phyloP scores from a whole-genome alignment of 1,284 basidiomycete genomes.

The Cutaneotrichosporon dermatis region DNA sequence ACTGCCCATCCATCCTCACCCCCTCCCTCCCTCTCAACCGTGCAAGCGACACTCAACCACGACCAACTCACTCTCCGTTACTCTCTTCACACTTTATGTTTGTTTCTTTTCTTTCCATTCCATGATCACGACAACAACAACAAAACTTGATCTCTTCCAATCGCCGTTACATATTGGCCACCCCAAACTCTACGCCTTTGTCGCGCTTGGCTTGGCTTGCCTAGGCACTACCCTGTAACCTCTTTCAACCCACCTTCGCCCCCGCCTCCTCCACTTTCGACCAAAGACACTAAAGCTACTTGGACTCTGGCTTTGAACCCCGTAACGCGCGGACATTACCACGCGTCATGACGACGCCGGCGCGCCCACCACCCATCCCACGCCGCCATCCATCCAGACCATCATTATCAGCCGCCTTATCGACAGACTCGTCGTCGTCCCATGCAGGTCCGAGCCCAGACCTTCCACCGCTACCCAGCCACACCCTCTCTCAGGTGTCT shows the following conservation, averaged over 20 bases:
- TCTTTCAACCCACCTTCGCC: not conserved
- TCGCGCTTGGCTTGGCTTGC: too few species aligned
- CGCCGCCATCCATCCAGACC: slow-evolving; percentile 16
- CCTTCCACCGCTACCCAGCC: not conserved
- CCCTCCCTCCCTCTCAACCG: too few species aligned
- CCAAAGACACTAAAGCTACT: not conserved
- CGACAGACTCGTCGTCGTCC: not conserved
- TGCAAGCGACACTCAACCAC: too few species aligned
- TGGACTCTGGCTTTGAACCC: too few species aligned
- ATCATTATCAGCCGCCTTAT: slow-evolving; percentile 1
- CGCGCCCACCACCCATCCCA: slow-evolving; percentile 15
- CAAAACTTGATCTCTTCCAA: too few species aligned
- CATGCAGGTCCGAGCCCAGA: slow-evolving; percentile 2
- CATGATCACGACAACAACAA: too few species aligned
- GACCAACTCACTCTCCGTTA: too few species aligned
- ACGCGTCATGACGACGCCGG: not conserved
- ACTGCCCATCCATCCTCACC: too few species aligned
- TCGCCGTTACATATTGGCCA: too few species aligned
- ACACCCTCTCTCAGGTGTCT: not conserved
- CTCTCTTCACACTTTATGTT: too few species aligned
- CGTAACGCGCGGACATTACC: not conserved
- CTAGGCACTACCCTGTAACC: not conserved
- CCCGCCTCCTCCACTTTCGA: not conserved
- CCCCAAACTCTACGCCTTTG: too few species aligned
- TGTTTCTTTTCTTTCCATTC: too few species aligned